A percentile compares a stretch with the other conserved stretches of the same genome.
Conservation (phyloP, 257 asterid genomes). For the Primulina tabacum region DNA sequence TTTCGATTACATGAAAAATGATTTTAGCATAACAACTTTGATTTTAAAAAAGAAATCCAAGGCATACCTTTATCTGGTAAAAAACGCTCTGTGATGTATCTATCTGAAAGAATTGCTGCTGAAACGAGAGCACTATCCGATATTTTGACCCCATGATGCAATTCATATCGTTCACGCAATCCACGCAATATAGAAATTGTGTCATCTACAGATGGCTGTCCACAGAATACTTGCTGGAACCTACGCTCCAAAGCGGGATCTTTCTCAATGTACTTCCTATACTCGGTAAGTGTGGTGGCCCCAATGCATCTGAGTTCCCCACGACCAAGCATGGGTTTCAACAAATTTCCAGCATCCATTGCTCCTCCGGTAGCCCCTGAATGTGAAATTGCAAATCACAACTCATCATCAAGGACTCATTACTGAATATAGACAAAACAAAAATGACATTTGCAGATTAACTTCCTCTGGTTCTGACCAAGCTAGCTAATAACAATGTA, state of each 20-base stretch:
- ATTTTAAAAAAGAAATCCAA: not conserved
- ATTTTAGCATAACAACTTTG: no score
- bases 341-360: conserved; percentile 90
- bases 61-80: conserved; percentile 85
- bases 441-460: conserved; percentile 15
- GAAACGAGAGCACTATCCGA: conserved; percentile 91
- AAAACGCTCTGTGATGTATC: conserved; percentile 87
- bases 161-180: conserved; percentile 86
- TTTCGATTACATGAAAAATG: no score
- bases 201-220: conserved; percentile 90
- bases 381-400: conserved; percentile 13
- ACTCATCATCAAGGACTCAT: conserved; percentile 14
- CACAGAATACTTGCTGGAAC: conserved; percentile 91
- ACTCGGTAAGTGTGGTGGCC: conserved; percentile 87
- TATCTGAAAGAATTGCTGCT: conserved; percentile 81
- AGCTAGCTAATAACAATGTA: conserved; percentile 4
- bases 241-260: conserved; percentile 95
- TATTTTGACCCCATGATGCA: conserved; percentile 92
- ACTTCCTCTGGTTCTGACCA: conserved; percentile 1
- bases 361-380: conserved; percentile 86
- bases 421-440: not conserved
- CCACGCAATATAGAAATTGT: conserved; percentile 91
- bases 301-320: conserved; percentile 95
- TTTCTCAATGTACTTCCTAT: conserved; percentile 87
- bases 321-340: conserved; percentile 94